These are phyloP conservation scores for Barnettozyma pratensis DNA, from an alignment of 805 yeast species.

Conservation along the genomic window DNA sequence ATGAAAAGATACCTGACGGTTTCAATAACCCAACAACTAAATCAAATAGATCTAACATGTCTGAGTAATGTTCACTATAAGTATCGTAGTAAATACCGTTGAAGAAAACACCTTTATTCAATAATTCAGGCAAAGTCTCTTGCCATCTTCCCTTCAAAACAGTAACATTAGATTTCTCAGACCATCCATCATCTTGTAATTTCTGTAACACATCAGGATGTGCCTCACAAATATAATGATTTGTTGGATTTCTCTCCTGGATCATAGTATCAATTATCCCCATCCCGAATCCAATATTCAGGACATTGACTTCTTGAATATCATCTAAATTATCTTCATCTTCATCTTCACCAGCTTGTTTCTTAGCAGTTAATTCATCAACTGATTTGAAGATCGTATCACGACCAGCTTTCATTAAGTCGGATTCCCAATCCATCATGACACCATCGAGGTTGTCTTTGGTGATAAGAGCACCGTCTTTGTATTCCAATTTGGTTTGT, in stretches of 20 bases:
- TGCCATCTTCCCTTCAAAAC: constrained; percentile 93
- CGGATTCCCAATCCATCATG: constrained; percentile 96
- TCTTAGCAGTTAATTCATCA: constrained; percentile 19
- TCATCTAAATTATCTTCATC: constrained; percentile 27
- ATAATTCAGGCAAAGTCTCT: constrained; percentile 60
- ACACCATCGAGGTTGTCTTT: constrained; percentile 78
- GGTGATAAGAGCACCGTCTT: constrained; percentile 66
- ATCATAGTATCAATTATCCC: constrained; percentile 88
- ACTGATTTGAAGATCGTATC: constrained; percentile 56
- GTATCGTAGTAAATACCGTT: constrained; percentile 95
- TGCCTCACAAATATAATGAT: constrained; percentile 89
- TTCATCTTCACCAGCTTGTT: constrained; percentile 3
- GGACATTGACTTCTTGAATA: constrained; percentile 42
- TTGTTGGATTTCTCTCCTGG: constrained; percentile 48
- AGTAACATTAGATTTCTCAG: constrained; percentile 62
- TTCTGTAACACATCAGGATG: constrained; percentile 84
- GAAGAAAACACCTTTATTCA: constrained; percentile 65
- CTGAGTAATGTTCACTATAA: constrained; percentile 85
- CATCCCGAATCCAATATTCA: constrained; percentile 95
- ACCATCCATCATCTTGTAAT: constrained; percentile 77
- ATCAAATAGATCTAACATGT: constrained; percentile 84
- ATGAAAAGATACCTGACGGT: constrained; percentile 81
- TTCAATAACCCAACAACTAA: constrained; percentile 73
- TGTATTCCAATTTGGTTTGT: constrained; percentile 60
- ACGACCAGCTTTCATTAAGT: constrained; percentile 77